phyloP scores from a whole-genome alignment of 106 monocot species.

The Dioscorea zingiberensis region DNA sequence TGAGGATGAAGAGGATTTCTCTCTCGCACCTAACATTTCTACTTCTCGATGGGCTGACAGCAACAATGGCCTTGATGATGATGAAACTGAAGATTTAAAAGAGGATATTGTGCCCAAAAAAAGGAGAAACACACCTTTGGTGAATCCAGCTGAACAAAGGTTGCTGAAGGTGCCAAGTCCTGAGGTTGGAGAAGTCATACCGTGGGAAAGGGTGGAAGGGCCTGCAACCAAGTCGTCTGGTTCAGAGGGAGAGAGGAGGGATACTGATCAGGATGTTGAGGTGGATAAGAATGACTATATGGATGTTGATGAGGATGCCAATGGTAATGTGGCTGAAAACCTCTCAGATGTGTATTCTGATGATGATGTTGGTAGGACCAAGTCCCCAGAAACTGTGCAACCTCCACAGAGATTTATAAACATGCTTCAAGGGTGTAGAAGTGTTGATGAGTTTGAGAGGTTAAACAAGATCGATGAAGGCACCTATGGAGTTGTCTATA shows the following conservation, averaged over 20 bases:
- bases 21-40: constrained; percentile 15
- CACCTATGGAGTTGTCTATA: constrained; percentile 74
- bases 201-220: constrained; percentile 21
- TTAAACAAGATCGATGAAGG: constrained; percentile 81
- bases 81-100: background rate
- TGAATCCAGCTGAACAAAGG: background rate
- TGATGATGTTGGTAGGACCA: constrained; percentile 7
- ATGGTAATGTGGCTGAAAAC: constrained; percentile 8
- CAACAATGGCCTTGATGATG: constrained; percentile 15
- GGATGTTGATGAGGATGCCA: constrained; percentile 26
- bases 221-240: constrained; percentile 9
- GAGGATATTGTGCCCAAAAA: constrained; percentile 7
- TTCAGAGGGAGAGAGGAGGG: constrained; percentile 13
- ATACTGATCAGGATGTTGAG: constrained; percentile 8
- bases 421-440: constrained; percentile 73
- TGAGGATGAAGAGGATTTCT: constrained; percentile 13
- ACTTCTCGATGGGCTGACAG: constrained; percentile 39
- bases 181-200: constrained; percentile 33
- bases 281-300: constrained; percentile 35
- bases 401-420: constrained; percentile 52
- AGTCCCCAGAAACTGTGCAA: constrained; percentile 26
- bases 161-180: constrained; percentile 21
- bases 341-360: constrained; percentile 14
- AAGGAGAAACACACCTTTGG: constrained; percentile 18
- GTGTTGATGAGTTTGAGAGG: constrained; percentile 78